phyloP scores from a whole-genome alignment of 257 asterid species.

The Fraxinus cuspidata region DNA sequence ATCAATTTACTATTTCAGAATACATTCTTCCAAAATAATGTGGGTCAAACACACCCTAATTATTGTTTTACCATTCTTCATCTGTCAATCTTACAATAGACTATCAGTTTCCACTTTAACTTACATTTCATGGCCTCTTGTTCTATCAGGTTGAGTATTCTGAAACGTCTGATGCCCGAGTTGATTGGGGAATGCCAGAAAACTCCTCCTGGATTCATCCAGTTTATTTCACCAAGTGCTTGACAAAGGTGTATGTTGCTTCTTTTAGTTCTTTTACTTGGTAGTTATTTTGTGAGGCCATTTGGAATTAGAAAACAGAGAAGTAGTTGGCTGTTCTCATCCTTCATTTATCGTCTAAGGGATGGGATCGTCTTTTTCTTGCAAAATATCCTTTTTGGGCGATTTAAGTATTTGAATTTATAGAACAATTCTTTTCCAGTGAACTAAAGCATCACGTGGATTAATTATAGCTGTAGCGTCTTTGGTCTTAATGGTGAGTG shows the following conservation, averaged over 20 bases:
- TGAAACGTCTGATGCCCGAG: constrained; percentile 38
- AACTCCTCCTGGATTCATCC: constrained; percentile 62
- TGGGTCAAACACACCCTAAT: too few species aligned
- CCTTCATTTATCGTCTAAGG: constrained; percentile 14
- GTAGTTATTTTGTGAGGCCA: constrained; percentile 15
- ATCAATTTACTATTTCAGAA: too few species aligned
- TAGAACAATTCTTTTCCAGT: neutral
- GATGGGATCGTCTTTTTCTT: constrained; percentile 8
- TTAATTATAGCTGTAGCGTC: neutral
- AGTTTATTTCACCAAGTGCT: constrained; percentile 73
- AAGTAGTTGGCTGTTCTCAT: constrained; percentile 1
- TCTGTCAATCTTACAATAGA: neutral
- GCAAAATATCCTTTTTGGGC: neutral
- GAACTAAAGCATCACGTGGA: neutral
- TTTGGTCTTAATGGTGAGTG: neutral
- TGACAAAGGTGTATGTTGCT: constrained; percentile 55
- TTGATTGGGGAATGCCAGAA: constrained; percentile 66
- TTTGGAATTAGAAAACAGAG: constrained; percentile 3
- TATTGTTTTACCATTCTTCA: constrained; percentile 8
- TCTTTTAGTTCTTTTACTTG: constrained; percentile 22
- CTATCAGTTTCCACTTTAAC: constrained; percentile 2
- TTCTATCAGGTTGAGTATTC: constrained; percentile 52
- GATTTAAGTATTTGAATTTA: neutral
- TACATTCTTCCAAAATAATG: too few species aligned
- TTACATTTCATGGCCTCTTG: constrained; percentile 15